Percentiles rank a stretch among this genome's conserved stretches.
Conservation (phyloP, 805 yeast genomes). For the Lachancea meyersii region DNA sequence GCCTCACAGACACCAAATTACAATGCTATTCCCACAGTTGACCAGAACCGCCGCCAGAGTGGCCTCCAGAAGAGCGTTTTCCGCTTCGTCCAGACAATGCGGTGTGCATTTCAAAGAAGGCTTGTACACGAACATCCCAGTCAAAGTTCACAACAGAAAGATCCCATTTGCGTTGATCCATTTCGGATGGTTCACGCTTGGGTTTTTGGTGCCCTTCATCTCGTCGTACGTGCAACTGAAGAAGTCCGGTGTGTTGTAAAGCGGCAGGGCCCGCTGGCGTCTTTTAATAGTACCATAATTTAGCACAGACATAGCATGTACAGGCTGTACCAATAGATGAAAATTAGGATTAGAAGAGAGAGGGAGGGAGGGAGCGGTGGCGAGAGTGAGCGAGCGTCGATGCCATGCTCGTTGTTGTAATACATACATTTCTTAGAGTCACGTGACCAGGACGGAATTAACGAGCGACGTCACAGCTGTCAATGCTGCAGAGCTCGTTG, state of each 20-base stretch:
- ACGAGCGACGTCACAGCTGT: no score
- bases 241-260: slow-evolving; percentile 67
- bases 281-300: neutral
- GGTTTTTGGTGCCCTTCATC: slow-evolving; percentile 72
- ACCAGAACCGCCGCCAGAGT: slow-evolving; percentile 27
- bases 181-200: slow-evolving; percentile 70
- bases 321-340: slow-evolving; percentile 4
- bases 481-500: no score
- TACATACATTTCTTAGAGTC: no score
- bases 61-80: slow-evolving; percentile 39
- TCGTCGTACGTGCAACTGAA: slow-evolving; percentile 75
- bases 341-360: neutral
- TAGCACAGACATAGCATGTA: slow-evolving; percentile 3
- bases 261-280: neutral
- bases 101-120: slow-evolving; percentile 67
- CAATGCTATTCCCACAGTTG: slow-evolving; percentile 32
- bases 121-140: slow-evolving; percentile 87
- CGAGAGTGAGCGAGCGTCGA: no score
- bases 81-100: slow-evolving; percentile 43
- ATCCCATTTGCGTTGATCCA: slow-evolving; percentile 80
- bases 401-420: no score
- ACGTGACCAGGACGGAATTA: no score
- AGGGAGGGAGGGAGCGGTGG: neutral
- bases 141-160: slow-evolving; percentile 88
- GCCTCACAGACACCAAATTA: no score